Base-by-base conservation (phyloP, 2,329 filamentous ascomycete species). In the Talaromyces sp. region DNA sequence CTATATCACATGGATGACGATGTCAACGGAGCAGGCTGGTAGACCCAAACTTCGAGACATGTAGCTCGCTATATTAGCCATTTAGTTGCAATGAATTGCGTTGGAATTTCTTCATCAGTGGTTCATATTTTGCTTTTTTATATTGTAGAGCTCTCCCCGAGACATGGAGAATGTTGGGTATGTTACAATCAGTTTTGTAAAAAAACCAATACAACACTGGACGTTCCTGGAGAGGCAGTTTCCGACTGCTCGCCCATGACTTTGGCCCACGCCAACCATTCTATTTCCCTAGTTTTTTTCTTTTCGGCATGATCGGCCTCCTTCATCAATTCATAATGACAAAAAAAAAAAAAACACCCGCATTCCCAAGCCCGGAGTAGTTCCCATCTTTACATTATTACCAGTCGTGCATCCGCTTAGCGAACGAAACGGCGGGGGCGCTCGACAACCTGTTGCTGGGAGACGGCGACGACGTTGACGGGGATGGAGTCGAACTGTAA, bases 401-500 rank as follows among this genome's bases (percentile, higher is more conserved):
- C 44, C 8, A 22, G 44, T 47, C 22, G 44, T 47, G 3, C 44
- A 53, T 28, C 17, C 49, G 49, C 27, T 53, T 53, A 53, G 7
- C 49, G 49, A 22, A 30, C 83, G 82, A 90, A 93, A 77, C 91
- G 86, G 76, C 90, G 89, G 71, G 85, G 86, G 71, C 92, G 90
- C 84, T 97, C 93, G 75, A 85, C 81, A 68, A 85, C 81, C 85
- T 97, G 93, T 79, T 91, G 87, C 85, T 98, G 93, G 72, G 89
- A 85, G 71, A 99, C 92, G 70, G 89, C 82, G 73, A 96, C 88
- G 75, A 98, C 91, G 83, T 96, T 97, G 89, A 96, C 92, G 79
- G 93, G 90, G 81, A 99, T 92, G 71, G 88, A 87, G 82, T 99
- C 95, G 85, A 99, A 99, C 93, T 97, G 58, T 63, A 58, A 57